Conservation (phyloP, 805 yeast genomes). For the Brettanomyces anomalus region DNA sequence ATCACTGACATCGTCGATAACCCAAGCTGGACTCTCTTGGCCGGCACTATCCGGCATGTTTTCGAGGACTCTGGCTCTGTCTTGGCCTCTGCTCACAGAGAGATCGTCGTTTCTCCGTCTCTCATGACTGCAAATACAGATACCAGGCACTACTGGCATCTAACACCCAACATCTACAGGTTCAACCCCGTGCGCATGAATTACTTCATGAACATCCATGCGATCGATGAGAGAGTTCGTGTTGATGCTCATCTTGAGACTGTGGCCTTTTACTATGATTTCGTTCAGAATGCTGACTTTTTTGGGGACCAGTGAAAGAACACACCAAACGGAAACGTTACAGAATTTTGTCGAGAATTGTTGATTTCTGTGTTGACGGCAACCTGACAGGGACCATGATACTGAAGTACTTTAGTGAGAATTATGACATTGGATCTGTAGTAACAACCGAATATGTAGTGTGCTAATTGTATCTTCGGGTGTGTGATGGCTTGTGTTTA, state of each 20-base stretch:
- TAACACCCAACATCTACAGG: constrained; percentile 52
- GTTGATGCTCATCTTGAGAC: constrained; percentile 52
- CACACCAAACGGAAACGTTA: no score
- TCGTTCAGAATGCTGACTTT: constrained; percentile 17
- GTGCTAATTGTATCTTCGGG: no score
- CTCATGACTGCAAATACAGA: constrained; percentile 66
- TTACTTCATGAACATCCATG: constrained; percentile 37
- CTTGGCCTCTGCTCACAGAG: constrained; percentile 42
- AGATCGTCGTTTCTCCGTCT: constrained; percentile 41
- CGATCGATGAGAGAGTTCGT: constrained; percentile 52
- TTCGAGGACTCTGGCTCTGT: constrained; percentile 30
- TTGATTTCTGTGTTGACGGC: no score
- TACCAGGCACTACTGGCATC: constrained; percentile 53
- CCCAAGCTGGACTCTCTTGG: constrained; percentile 30
- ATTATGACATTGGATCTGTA: no score
- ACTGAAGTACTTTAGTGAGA: no score
- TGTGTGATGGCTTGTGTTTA: no score
- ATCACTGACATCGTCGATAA: constrained; percentile 44
- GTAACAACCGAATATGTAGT: no score
- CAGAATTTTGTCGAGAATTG: no score
- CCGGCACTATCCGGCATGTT: constrained; percentile 37
- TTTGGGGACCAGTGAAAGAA: no score
- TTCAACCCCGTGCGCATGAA: constrained; percentile 34
- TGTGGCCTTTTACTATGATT: constrained; percentile 36
- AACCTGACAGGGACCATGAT: no score